Evolutionary conservation across 768 basidiomycete species (phyloP), one percentile per base, ranked within the genome.

Genomic region (Suillus subluteus): DNA sequence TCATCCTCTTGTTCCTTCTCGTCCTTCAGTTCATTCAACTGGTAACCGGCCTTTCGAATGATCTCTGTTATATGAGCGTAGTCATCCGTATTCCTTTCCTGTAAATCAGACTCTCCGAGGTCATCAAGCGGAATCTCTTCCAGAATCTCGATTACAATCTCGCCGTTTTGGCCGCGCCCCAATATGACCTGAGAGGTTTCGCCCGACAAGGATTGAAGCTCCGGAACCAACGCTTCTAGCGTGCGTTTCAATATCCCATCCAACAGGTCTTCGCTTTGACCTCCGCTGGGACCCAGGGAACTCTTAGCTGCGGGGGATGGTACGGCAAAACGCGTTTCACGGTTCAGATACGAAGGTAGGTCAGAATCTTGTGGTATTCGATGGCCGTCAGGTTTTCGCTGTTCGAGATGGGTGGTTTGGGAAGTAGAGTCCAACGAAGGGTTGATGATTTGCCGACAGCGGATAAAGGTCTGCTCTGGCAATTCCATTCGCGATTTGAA

Each of bases 401-500:
- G 69, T 54, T 77, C 77, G 50, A 79, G 71, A 21, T 79, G 74
- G 6, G 74, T 73, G 1, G 71, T 71, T 52, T 64, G 62, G 50
- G 71, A 52, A 12, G 62, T 65, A 23, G 69, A 65, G 50, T 73
- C 72, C 50, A 68, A 38, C 21, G 41, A 56, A 21, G 68, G 41
- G 38, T 74, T 69, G 26, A 95, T 82, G 68, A 96, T 83, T 78
- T 94, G 88, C 58, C 94, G 89, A 77, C 94, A 96, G 65, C 88
- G 88, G 72, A 95, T 89, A 71, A 84, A 79, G 13, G 88, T 83
- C 70, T 94, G 91, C 62, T 88, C 87, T 59, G 83, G 84, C 46
- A 83, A 80, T 69, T 92, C 89, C 58, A 84, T 84, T 40, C 82
- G 87, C 65, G 92, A 91, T 76, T 87, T 91, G 82, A 99, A 99